phyloP scores from a whole-genome alignment of 2,329 filamentous ascomycete genomes.

The Cyanodermella asteris region DNA sequence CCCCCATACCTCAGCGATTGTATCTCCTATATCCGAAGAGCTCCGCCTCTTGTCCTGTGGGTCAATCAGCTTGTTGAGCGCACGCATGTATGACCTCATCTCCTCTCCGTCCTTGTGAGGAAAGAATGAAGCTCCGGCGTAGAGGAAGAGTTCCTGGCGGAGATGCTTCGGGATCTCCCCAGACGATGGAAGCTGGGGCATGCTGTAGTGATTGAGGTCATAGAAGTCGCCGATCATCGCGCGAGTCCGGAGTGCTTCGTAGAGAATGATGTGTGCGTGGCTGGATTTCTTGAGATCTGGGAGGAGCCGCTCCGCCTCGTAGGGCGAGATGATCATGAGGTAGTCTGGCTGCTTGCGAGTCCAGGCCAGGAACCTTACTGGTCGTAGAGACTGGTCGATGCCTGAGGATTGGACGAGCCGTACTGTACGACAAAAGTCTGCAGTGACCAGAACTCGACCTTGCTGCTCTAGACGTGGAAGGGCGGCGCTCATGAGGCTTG shows the following conservation, averaged over 20 bases:
- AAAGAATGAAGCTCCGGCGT: too few relatives aligned
- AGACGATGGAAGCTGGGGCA: neutral
- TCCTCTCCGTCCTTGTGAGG: too few relatives aligned
- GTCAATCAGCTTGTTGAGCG: too few relatives aligned
- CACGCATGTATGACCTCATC: too few relatives aligned
- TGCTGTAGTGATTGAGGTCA: too few relatives aligned
- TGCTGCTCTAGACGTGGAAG: neutral
- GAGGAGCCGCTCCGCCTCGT: slow-evolving; percentile 1
- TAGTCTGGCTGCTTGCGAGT: neutral
- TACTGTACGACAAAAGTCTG: slow-evolving; percentile 1
- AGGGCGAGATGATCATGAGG: slow-evolving; percentile 1
- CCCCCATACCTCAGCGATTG: too few relatives aligned
- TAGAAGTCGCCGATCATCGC: too few relatives aligned
- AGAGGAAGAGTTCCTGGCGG: slow-evolving; percentile 34
- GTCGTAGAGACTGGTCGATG: slow-evolving; percentile 1
- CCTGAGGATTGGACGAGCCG: neutral
- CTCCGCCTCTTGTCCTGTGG: too few relatives aligned
- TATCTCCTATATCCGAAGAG: too few relatives aligned
- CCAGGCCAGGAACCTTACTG: slow-evolving; percentile 1
- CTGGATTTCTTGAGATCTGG: neutral
- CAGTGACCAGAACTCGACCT: neutral
- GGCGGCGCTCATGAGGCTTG: neutral
- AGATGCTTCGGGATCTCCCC: neutral
- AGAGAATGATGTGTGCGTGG: neutral
- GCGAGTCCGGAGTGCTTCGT: neutral